Conservation (phyloP, 495 filamentous ascomycete species). For the Aspergillus wentii region DNA sequence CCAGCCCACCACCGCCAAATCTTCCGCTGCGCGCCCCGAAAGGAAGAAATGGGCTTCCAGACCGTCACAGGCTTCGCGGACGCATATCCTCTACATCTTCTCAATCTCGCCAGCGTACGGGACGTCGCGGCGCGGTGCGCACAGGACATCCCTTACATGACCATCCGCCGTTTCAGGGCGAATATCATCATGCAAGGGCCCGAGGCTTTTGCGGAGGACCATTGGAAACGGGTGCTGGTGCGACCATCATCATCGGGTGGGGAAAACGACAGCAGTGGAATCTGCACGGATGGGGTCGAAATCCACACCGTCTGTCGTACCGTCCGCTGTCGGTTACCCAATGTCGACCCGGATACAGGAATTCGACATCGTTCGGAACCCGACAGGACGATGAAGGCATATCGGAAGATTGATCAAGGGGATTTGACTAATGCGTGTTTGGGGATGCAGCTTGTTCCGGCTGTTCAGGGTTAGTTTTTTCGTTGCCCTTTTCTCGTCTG, state of each 20-base stretch:
- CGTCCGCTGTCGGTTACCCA: conserved; percentile 76
- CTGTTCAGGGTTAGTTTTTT: conserved; percentile 27
- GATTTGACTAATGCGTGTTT: conserved; percentile 66
- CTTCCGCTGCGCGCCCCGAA: conserved; percentile 68
- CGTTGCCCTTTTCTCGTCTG: neutral
- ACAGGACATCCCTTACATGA: conserved; percentile 55
- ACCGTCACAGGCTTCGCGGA: conserved; percentile 78
- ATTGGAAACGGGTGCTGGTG: conserved; percentile 70
- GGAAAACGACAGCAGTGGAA: conserved; percentile 10
- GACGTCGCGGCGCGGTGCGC: conserved; percentile 51
- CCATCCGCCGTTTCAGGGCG: conserved; percentile 69
- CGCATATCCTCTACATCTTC: conserved; percentile 80
- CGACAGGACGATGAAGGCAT: conserved; percentile 62
- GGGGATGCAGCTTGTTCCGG: conserved; percentile 78
- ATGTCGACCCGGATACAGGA: conserved; percentile 72
- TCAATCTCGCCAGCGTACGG: conserved; percentile 69
- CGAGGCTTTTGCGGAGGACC: conserved; percentile 63
- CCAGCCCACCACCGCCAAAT: conserved; percentile 59
- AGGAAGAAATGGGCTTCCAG: conserved; percentile 66
- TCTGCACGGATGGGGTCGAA: conserved; percentile 23
- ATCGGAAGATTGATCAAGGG: conserved; percentile 70
- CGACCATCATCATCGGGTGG: neutral
- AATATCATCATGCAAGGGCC: conserved; percentile 75
- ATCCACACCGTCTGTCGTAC: conserved; percentile 66
- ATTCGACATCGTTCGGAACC: conserved; percentile 68